Evolutionary conservation across 345 rosid species (phyloP).

Genomic region (Lepidium africanum): DNA sequence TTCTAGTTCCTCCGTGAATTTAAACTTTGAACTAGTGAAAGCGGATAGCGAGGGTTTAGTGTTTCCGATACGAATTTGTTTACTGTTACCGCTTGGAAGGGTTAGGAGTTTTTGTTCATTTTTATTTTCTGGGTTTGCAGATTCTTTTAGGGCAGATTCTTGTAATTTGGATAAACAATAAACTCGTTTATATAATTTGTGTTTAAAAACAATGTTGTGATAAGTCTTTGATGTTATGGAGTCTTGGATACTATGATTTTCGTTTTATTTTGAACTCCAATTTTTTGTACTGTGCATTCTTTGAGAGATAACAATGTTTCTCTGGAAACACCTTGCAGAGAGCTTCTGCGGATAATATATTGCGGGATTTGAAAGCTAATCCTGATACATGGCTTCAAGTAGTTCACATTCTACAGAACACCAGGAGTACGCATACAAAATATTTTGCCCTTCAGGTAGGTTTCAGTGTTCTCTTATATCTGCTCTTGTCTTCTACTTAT

Average conservation of each 20-base stretch:
- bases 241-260: neutral
- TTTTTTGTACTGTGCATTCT: neutral
- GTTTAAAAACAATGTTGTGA: neutral
- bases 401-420: constrained; percentile 72
- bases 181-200: neutral
- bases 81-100: neutral
- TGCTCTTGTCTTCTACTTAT: neutral
- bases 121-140: neutral
- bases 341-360: constrained; percentile 78
- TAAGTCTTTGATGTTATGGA: neutral
- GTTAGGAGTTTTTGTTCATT: neutral
- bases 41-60: neutral
- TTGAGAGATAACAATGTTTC: neutral
- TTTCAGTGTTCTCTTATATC: neutral
- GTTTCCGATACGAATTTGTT: neutral
- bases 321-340: constrained; percentile 40
- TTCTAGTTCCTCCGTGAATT: neutral
- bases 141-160: neutral
- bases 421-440: constrained; percentile 73
- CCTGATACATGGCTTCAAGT: constrained; percentile 98
- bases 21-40: neutral
- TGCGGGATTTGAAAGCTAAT: constrained; percentile 85
- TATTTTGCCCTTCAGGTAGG: constrained; percentile 89
- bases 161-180: neutral
- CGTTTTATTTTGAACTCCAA: neutral